Conservation (phyloP, 2,329 filamentous ascomycete genomes). For the Cladophialophora yegresii region DNA sequence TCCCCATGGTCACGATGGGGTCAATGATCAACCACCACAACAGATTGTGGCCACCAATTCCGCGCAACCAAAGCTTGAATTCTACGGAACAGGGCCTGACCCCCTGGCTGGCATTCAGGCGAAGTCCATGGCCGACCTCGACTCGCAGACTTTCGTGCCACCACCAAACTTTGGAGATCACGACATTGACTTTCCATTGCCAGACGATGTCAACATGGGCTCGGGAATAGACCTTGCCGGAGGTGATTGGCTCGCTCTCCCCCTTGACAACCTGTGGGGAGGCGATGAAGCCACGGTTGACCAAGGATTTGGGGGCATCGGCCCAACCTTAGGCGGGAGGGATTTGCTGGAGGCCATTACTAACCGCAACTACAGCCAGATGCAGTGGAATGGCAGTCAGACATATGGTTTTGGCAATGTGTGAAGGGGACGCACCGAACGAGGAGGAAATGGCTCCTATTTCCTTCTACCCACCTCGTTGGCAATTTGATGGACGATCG, state of each 20-base stretch:
- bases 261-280: constrained; percentile 61
- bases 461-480: neutral
- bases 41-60: constrained; percentile 15
- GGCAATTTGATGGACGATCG: neutral
- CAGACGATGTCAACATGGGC: constrained; percentile 29
- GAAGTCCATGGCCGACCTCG: constrained; percentile 35
- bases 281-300: constrained; percentile 49
- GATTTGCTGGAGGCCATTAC: constrained; percentile 52
- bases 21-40: constrained; percentile 29
- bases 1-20: constrained; percentile 19
- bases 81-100: constrained; percentile 23
- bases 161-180: constrained; percentile 34
- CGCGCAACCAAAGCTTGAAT: constrained; percentile 19
- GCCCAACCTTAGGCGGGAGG: constrained; percentile 61
- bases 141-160: constrained; percentile 36
- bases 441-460: neutral
- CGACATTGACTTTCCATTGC: constrained; percentile 34
- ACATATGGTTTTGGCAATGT: constrained; percentile 20
- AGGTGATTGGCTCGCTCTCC: constrained; percentile 62
- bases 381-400: constrained; percentile 27
- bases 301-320: constrained; percentile 60
- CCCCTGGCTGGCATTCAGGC: constrained; percentile 35
- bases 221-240: constrained; percentile 28
- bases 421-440: constrained; percentile 3
- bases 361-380: constrained; percentile 31